Conservation (phyloP, 1,284 basidiomycete genomes). For the Retiboletus flavoniger region DNA sequence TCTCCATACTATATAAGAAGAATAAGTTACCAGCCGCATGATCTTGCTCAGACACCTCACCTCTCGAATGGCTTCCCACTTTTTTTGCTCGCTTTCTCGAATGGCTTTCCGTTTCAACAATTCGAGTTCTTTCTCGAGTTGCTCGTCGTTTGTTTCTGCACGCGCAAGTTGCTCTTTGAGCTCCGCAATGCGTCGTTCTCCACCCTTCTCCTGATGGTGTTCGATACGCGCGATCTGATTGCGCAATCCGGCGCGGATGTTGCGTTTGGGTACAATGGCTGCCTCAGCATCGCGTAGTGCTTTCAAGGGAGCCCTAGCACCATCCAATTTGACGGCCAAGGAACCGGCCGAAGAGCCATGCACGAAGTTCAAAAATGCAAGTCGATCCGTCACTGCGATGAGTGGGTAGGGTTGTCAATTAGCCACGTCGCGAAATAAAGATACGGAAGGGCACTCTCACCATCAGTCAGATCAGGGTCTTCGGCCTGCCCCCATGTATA, state of each 20-base stretch:
- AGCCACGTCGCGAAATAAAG: conserved; percentile 5
- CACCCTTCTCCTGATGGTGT: conserved; percentile 57
- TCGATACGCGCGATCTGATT: conserved; percentile 64
- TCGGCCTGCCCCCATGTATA: conserved; percentile 78
- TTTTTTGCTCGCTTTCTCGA: conserved; percentile 65
- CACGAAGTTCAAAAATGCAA: conserved; percentile 76
- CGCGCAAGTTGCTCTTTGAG: conserved; percentile 62
- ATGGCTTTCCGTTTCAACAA: conserved; percentile 71
- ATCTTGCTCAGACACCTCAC: conserved; percentile 37
- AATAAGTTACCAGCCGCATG: conserved; percentile 4
- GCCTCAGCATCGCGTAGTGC: conserved; percentile 67
- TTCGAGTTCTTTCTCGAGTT: conserved; percentile 64
- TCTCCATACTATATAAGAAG: conserved; percentile 59
- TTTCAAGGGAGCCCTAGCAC: conserved; percentile 64
- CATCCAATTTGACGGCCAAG: conserved; percentile 59
- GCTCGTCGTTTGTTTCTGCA: conserved; percentile 61
- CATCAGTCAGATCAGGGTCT: conserved; percentile 69
- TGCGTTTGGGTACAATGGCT: conserved; percentile 57
- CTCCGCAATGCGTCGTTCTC: conserved; percentile 62
- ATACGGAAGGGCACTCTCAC: conserved; percentile 37
- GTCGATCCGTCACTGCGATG: conserved; percentile 64
- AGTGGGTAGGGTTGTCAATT: conserved; percentile 1
- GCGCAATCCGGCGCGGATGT: conserved; percentile 53
- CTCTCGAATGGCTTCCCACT: conserved; percentile 78
- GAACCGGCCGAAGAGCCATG: conserved; percentile 62